Conservation (phyloP, 2,329 filamentous ascomycete genomes). For the Basipetospora sp. region DNA sequence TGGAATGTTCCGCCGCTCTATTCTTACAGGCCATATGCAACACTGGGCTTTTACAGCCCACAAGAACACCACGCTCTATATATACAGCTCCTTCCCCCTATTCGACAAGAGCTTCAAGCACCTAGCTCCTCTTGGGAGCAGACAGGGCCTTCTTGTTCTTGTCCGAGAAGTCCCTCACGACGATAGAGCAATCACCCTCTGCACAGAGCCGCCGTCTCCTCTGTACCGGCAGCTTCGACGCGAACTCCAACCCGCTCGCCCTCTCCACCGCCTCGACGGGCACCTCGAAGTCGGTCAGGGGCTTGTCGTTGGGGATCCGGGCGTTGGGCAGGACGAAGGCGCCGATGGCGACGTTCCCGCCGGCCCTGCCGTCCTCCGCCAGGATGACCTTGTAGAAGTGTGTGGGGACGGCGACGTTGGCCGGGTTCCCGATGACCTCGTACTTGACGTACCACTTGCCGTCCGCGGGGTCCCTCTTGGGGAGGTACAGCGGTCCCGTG, state of each 20-base stretch:
- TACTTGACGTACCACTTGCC: slow-evolving; percentile 92
- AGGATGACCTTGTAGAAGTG: slow-evolving; percentile 99
- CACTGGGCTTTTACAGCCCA: no score
- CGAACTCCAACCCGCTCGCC: slow-evolving; percentile 84
- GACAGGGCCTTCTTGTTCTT: slow-evolving; percentile 32
- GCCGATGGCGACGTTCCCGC: slow-evolving; percentile 70
- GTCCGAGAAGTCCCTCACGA: slow-evolving; percentile 65
- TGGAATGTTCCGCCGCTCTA: no score
- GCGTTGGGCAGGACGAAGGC: slow-evolving; percentile 95
- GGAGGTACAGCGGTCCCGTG: slow-evolving; percentile 86
- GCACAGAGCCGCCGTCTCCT: slow-evolving; percentile 69
- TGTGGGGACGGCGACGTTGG: slow-evolving; percentile 87
- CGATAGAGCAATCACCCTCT: slow-evolving; percentile 69
- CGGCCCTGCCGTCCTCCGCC: slow-evolving; percentile 61
- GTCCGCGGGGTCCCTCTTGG: slow-evolving; percentile 64
- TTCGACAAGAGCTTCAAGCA: no score
- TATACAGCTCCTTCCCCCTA: no score
- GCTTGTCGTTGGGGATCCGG: slow-evolving; percentile 72
- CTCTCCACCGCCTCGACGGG: slow-evolving; percentile 84
- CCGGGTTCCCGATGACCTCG: slow-evolving; percentile 87
- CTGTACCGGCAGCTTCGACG: slow-evolving; percentile 56
- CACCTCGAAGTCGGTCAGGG: slow-evolving; percentile 82
- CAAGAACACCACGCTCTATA: no score
- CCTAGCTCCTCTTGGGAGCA: slow-evolving; percentile 2
- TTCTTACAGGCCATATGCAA: no score